These are phyloP conservation scores for Apiotrichum porosum DNA, from an alignment of 1,284 basidiomycete genomes.

Conservation along the genomic window DNA sequence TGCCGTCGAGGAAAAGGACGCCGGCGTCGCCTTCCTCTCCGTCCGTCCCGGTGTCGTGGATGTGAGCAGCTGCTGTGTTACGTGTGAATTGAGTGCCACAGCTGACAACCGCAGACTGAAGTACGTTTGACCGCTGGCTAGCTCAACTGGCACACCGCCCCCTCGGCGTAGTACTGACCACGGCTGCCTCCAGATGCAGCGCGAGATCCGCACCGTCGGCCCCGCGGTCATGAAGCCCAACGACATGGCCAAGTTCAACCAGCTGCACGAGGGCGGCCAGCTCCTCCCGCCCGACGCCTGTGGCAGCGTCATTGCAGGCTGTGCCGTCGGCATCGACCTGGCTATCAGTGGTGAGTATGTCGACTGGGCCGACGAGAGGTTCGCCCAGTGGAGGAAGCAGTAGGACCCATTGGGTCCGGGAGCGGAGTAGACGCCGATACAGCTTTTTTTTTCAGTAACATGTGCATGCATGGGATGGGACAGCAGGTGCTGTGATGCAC, in stretches of 20 bases:
- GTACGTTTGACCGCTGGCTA: too few species aligned
- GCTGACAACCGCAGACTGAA: too few species aligned
- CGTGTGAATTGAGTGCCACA: too few species aligned
- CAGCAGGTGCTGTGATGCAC: too few species aligned
- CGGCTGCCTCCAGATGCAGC: conserved; percentile 51
- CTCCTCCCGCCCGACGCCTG: conserved; percentile 50
- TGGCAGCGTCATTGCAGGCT: conserved; percentile 51
- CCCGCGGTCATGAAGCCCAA: conserved; percentile 41
- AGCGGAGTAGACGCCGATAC: not conserved
- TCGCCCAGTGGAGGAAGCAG: conserved; percentile 16
- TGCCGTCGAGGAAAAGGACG: conserved; percentile 51
- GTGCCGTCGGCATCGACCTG: conserved; percentile 45
- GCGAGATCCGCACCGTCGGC: conserved; percentile 38
- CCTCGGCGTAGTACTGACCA: too few species aligned
- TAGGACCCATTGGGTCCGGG: not conserved
- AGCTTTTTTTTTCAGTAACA: too few species aligned
- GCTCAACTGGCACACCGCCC: too few species aligned
- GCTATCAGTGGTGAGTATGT: conserved; percentile 51
- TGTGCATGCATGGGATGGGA: too few species aligned
- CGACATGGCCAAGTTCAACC: conserved; percentile 49
- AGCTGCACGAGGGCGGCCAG: conserved; percentile 49
- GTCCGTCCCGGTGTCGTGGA: conserved; percentile 55
- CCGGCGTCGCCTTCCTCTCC: conserved; percentile 48
- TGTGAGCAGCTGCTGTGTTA: conserved; percentile 28
- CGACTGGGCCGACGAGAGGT: conserved; percentile 49